These are phyloP conservation scores for Delonix regia DNA, from an alignment of 306 rosid species.

Conservation along the genomic window DNA sequence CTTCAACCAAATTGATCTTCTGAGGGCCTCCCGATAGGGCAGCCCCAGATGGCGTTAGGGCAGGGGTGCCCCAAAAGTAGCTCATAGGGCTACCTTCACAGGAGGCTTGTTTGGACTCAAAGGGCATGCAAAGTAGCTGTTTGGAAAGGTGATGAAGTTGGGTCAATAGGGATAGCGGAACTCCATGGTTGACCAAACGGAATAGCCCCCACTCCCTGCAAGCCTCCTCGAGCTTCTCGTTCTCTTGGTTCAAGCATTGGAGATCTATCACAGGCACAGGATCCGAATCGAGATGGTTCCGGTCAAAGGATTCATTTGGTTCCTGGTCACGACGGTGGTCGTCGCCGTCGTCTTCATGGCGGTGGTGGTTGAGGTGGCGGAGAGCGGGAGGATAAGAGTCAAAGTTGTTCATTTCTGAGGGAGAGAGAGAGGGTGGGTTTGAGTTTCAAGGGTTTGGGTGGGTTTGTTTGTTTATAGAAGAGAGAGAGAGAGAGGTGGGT, in stretches of 20 bases:
- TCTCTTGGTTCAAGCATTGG: conserved; percentile 29
- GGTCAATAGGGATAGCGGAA: conserved; percentile 49
- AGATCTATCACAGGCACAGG: conserved; percentile 53
- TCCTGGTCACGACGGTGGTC: background rate
- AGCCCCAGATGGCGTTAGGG: conserved; percentile 46
- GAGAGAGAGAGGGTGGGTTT: too few relatives aligned
- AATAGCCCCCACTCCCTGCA: conserved; percentile 65
- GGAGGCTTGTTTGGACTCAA: conserved; percentile 51
- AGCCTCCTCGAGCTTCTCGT: conserved; percentile 42
- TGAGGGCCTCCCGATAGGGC: conserved; percentile 23
- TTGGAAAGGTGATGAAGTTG: conserved; percentile 40
- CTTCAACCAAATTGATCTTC: conserved; percentile 53
- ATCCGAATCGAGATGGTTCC: background rate
- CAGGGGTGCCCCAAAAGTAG: conserved; percentile 63
- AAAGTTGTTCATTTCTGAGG: background rate
- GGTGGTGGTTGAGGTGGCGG: background rate
- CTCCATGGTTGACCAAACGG: conserved; percentile 70
- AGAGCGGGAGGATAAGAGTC: conserved; percentile 50
- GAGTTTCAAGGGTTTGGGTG: too few relatives aligned
- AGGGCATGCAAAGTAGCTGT: conserved; percentile 43
- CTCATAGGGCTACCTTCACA: conserved; percentile 31
- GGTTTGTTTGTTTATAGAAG: background rate
- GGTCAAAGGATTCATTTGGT: background rate
- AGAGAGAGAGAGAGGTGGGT: too few relatives aligned
- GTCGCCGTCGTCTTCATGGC: too few relatives aligned